Base-by-base conservation (phyloP, 352 stramenopile genomes). In the Pythium vanterpoolii region DNA sequence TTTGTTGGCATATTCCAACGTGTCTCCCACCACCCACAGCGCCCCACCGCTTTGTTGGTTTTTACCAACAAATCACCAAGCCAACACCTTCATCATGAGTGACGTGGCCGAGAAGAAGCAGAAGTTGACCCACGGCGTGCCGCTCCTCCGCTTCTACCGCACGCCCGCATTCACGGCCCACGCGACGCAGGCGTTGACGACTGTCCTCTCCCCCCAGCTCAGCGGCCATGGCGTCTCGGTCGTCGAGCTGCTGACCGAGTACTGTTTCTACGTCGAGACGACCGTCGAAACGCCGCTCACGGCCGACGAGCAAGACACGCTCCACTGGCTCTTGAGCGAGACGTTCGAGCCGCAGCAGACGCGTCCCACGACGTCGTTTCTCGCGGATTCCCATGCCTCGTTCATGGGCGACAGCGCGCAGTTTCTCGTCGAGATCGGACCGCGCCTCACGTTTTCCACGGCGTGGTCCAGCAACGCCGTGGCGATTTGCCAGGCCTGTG, bases 401-500 rank as follows among this genome's bases (percentile, higher is more conserved):
- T 55, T 45, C 58, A 23, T 53, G 60, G 13, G 50, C 45, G 49
- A 68, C 44, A 19, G 62, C 19, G 21, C 55, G 18, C 72, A 79
- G 51, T 95, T 68, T 70, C 68, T 98, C 5, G 69, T 99, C 0
- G 97, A 99, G 73, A 96, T 99, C 53, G 98, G 98, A 16, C 97
- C 98, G 24, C 96, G 98, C 18, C 93, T 99, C 80, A 98, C 95
- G 53, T 99, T 99, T 71, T 97, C 94, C 14, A 98, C 96, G 11
- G 95, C 98, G 7, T 99, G 97, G 82, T 99, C 93, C 43, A 98
- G 94, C 34, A 99, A 99, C 71, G 97, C 97, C 23, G 89, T 98
- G 5, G 93, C 91, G 56, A 99, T 99, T 67, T 99, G 92, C 73
- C 73, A 96, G 31, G 90, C 93, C 0, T 99, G 94, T 61, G 94